Evolutionary conservation across 441 rosid genomes (phyloP), one percentile per base, ranked within the genome.

Genomic region (Jatropha multifida): DNA sequence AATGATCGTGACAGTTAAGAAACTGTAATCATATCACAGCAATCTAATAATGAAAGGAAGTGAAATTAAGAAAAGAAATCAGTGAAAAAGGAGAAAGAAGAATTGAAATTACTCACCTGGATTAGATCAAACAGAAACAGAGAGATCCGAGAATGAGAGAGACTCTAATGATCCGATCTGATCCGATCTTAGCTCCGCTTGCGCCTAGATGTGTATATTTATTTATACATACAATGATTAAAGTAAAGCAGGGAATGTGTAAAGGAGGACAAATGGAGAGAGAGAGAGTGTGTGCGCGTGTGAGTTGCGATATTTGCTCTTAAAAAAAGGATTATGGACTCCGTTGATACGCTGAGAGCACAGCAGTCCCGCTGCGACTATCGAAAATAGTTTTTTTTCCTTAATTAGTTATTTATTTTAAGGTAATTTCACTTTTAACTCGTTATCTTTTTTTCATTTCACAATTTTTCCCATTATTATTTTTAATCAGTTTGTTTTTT

Each of bases 81-180:
- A 17, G 8, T 1, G 32, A 38, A 40, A 20, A 41, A 51, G 51
- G 51, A 26, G 40, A 46, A n/a, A 13, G 4, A 13, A 6, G 37
- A 38, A 9, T 11, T 32, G 32, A 32, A 32, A 32, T 32, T 32
- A 65, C 65, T 20, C 2, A 71, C 65, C 41, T 40, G 65, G 49
- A 74, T 38, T 4, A 18, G 7, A n/a, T 15, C 20, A 52, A 63
- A 51, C 52, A 63, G 38, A 37, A 26, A 23, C 5, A 7, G 74
- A 46, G 74, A 61, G 76, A 74, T 74, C 69, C 51, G 76, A 73
- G 51, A 63, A 37, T 48, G 49, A 64, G 69, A 63, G 66, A 62
- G 26, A 13, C n/a, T n/a, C 3, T 48, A 26, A 11, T 44, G 48
- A 44, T 44, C 48, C 69, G 69, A 73, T 63, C 62, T n/a, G 69